Evolutionary conservation across 208 protist genomes (phyloP).

Genomic region (Crithidia thermophila): DNA sequence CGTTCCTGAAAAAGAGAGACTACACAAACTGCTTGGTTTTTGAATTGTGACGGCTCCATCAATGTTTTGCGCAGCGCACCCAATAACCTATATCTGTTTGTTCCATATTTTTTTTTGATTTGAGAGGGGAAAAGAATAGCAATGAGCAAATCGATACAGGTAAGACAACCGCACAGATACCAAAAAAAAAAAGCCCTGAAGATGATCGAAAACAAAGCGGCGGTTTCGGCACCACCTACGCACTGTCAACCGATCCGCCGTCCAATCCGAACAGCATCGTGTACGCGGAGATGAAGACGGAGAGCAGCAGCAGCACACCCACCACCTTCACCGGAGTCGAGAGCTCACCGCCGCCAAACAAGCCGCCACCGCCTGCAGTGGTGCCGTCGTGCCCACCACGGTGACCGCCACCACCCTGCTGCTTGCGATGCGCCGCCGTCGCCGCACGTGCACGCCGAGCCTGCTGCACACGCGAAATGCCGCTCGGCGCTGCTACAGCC

Average conservation of each 20-base stretch:
- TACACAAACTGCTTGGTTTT: no score
- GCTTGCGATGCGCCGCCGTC: constrained; percentile 19
- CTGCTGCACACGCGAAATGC: constrained; percentile 49
- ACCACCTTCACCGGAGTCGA: constrained; percentile 26
- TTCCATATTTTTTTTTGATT: no score
- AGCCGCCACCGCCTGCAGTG: background rate
- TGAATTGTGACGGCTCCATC: no score
- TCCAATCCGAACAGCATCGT: background rate
- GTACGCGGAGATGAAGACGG: constrained; percentile 13
- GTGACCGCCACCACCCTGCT: background rate
- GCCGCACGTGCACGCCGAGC: constrained; percentile 46
- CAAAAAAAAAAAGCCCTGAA: background rate
- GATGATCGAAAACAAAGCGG: no score
- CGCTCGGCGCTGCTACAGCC: background rate
- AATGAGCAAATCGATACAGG: background rate
- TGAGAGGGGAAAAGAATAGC: background rate
- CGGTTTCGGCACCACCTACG: no score
- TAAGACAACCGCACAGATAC: background rate
- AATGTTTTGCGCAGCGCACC: no score
- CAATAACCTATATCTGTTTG: no score
- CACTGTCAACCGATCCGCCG: background rate
- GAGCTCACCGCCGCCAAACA: constrained; percentile 10
- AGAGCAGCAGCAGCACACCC: constrained; percentile 26
- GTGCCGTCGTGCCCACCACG: background rate
- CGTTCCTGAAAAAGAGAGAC: no score